Evolutionary conservation across 2,329 filamentous ascomycete genomes (phyloP), one percentile per base, ranked within the genome.

Genomic region (Aureobasidium pullulans): DNA sequence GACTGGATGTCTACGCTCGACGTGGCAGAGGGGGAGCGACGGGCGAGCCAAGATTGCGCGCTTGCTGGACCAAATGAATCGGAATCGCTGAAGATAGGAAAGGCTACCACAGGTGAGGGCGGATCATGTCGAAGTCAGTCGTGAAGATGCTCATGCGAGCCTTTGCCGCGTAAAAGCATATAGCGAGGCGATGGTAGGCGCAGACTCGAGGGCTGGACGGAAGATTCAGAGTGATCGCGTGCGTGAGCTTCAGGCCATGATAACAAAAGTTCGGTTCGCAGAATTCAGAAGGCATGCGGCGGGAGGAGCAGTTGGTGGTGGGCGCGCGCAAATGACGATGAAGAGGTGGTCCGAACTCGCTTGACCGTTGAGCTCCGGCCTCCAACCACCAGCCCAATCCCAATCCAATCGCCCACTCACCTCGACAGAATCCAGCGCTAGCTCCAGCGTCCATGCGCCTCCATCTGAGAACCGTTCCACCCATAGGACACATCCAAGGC

Each of bases 91-190:
- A 57, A 48, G 37, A 34, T 23, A 31, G 54, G 43, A 32, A 32
- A 40, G 37, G 54, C 54, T 57, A 57, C 32, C 11, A 47, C 42
- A 28, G 53, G 40, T 44, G 53, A 57, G 42, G 53, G 53, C 54
- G 43, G 54, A 57, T 57, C 54, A 57, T 57, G 54, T 57, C 54
- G 54, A 39, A 57, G 52, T 57, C 52, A 57, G 19, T 57, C 52
- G 52, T 44, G 31, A 13, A 57, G 40, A 42, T 57, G 53, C 53
- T 57, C 43, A 19, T 19, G 42, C 37, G 54, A 57, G 54, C 34
- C 40, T 42, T 57, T 57, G 40, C 39, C 37, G 32, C 52, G 52
- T 15, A 57, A 16, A 37, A 57, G 52, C 52, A 57, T 57, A 46
- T 57, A 57, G 52, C 31, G 52, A 29, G 11, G 16, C 15, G 15